Evolutionary conservation across 192 early-diverging fungal species (phyloP), one percentile per base, ranked within the genome.

Genomic region (Rhizoclosmatium sp.): DNA sequence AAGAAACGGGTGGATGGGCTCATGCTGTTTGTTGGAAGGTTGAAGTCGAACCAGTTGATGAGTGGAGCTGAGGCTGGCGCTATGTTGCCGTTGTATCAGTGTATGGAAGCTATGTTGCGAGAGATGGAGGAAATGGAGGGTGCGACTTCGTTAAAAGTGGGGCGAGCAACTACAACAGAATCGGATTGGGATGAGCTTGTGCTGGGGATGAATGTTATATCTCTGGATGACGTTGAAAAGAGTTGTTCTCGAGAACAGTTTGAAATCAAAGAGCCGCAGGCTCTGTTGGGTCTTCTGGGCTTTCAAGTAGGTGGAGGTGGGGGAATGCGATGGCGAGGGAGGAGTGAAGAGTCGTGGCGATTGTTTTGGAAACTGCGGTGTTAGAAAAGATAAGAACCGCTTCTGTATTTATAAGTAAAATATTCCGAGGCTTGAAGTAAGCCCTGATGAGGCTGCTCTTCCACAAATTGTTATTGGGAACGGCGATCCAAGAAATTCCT

Each of bases 31-130:
- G 51, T 54, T 12, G 51, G 51, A 7, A 0, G 51, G 5, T 54
- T 16, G 16, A 16, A 31, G 31, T 31, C 31, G 31, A 31, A 31
- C 31, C 31, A 31, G 31, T 31, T 31, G 31, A 31, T 31, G 31
- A 31, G 31, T 31, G 31, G 31, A 31, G 31, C 31, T 31, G 31
- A 31, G 31, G 51, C 5, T 54, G 51, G 51, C 16, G 16, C 46
- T 23, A 16, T 69, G 7, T 19, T 44, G 12, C 67, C 67, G 14
- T 45, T 69, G 39, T 9, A 45, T 42, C 40, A 2, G 21, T 69
- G 67, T 44, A 44, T 69, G 67, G 7, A 47, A 44, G 67, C 67
- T 44, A 69, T 69, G 67, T 12, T 69, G 40, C 12, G n/a, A 16
- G 67, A 69, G 2, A 16, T 69, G 0, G 67, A 69, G 12, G 42